Evolutionary conservation across 306 rosid genomes (phyloP).

Genomic region (Quercus cerris): DNA sequence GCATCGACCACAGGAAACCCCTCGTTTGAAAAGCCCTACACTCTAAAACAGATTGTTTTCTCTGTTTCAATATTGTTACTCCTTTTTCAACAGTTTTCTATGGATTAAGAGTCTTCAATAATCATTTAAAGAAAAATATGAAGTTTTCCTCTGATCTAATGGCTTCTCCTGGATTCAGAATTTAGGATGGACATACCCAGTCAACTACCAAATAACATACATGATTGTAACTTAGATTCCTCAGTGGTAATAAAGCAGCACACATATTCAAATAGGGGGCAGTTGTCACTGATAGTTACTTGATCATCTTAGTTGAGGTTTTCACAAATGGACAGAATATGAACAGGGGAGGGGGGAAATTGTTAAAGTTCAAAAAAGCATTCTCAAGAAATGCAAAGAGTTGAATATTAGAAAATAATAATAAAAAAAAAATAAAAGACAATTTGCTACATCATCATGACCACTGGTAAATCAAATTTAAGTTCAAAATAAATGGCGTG

Average conservation of each 20-base stretch:
- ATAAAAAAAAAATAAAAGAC: not conserved
- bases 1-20: not conserved
- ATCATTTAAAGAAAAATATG: not conserved
- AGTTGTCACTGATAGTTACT: not conserved
- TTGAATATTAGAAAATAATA: not conserved
- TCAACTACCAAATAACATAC: not conserved
- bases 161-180: not conserved
- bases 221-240: not conserved
- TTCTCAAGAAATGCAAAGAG: not conserved
- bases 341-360: not conserved
- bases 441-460: not conserved
- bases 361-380: no score
- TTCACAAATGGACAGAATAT: not conserved
- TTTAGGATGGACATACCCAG: not conserved
- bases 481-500: not conserved
- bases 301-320: not conserved
- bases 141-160: not conserved
- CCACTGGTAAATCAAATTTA: not conserved
- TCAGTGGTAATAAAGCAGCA: not conserved
- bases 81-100: not conserved
- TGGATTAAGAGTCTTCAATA: not conserved
- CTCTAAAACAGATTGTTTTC: not conserved
- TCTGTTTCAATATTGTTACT: not conserved
- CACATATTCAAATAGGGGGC: not conserved
- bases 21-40: conserved; percentile 16